phyloP scores from a whole-genome alignment of 2,329 filamentous ascomycete species.

The Daldinia sp. region DNA sequence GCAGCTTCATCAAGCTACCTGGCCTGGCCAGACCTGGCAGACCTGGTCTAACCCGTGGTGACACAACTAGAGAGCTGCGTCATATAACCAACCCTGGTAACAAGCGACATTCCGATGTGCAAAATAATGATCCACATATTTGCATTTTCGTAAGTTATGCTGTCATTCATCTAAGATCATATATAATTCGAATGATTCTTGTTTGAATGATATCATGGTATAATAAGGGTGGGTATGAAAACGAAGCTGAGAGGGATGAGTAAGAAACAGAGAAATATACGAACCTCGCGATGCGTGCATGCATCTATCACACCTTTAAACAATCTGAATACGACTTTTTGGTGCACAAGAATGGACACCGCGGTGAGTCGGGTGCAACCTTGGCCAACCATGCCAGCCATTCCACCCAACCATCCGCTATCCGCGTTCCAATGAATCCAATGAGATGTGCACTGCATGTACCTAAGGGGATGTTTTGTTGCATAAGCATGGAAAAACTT shows the following conservation, averaged over 20 bases:
- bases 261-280: slow-evolving; percentile 4
- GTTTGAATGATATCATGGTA: slow-evolving; percentile 26
- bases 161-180: slow-evolving; percentile 27
- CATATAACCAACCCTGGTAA: slow-evolving; percentile 41
- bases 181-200: slow-evolving; percentile 8
- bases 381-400: not conserved
- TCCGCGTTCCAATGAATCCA: not conserved
- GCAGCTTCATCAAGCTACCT: not conserved
- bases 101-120: slow-evolving; percentile 44
- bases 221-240: not conserved
- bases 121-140: slow-evolving; percentile 45
- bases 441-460: slow-evolving; percentile 12
- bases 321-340: slow-evolving; percentile 22
- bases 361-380: slow-evolving; percentile 23
- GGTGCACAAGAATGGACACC: slow-evolving; percentile 5
- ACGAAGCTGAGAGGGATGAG: slow-evolving; percentile 11
- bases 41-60: slow-evolving; percentile 35
- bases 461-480: not conserved
- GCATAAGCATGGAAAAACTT: no score
- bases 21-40: no score
- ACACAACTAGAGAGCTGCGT: slow-evolving; percentile 42
- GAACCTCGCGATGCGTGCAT: slow-evolving; percentile 15
- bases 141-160: slow-evolving; percentile 38
- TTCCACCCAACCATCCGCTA: not conserved
- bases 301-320: slow-evolving; percentile 14